These are phyloP conservation scores for Taxawa tesnikishii DNA, from an alignment of 2,329 filamentous ascomycete species.

Conservation along the genomic window DNA sequence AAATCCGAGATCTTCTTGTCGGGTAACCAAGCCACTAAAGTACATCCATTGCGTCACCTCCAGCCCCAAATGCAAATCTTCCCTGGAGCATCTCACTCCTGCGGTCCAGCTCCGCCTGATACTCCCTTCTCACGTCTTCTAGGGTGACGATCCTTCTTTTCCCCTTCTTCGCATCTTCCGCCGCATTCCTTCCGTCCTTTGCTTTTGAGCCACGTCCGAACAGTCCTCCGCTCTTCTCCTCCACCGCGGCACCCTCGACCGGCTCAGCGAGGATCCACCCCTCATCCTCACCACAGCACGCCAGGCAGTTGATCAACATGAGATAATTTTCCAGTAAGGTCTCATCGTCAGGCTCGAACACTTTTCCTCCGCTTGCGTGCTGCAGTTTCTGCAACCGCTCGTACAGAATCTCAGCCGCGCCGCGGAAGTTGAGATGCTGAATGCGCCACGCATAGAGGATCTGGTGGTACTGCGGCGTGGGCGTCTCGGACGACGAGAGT, in stretches of 20 bases:
- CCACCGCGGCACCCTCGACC: slow-evolving; percentile 25
- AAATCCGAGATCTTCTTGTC: not conserved
- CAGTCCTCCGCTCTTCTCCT: slow-evolving; percentile 6
- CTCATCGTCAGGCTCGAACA: slow-evolving; percentile 18
- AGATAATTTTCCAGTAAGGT: slow-evolving; percentile 63
- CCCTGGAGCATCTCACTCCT: slow-evolving; percentile 81
- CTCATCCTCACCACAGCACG: slow-evolving; percentile 70
- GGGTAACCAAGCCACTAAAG: slow-evolving; percentile 1
- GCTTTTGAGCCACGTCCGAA: too few species aligned
- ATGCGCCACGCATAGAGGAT: slow-evolving; percentile 88
- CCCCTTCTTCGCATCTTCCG: slow-evolving; percentile 9
- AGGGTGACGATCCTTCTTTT: slow-evolving; percentile 74
- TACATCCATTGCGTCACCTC: slow-evolving; percentile 18
- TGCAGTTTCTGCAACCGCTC: slow-evolving; percentile 41
- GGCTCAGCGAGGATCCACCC: slow-evolving; percentile 61
- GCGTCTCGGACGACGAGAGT: slow-evolving; percentile 14
- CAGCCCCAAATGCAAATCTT: slow-evolving; percentile 61
- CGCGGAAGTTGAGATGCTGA: slow-evolving; percentile 73
- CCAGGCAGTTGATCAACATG: slow-evolving; percentile 84
- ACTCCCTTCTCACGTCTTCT: slow-evolving; percentile 75
- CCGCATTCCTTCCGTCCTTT: slow-evolving; percentile 1
- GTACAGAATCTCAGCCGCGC: slow-evolving; percentile 48
- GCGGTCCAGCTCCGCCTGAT: slow-evolving; percentile 79
- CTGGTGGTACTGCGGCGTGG: slow-evolving; percentile 61
- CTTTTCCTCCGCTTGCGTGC: slow-evolving; percentile 4